A percentile compares a stretch with the other conserved stretches of the same genome.
Conservation (phyloP, 192 early-diverging fungal species). For the Podila verticillata region DNA sequence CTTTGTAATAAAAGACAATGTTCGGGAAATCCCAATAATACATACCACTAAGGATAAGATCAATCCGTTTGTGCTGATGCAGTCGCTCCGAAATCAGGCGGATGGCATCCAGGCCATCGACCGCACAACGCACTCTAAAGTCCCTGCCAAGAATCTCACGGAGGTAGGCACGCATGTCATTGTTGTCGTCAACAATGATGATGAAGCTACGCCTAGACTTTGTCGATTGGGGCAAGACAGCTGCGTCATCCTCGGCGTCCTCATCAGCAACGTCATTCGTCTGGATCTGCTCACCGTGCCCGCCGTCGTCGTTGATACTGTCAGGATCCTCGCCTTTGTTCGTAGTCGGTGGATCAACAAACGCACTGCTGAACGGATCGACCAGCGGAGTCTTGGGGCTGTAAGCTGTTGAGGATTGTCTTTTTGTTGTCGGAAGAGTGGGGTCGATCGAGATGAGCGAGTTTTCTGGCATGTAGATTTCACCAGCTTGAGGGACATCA, state of each 20-base stretch:
- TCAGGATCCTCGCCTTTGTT: background rate
- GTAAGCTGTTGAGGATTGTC: background rate
- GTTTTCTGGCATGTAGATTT: constrained; percentile 1
- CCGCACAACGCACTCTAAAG: constrained; percentile 44
- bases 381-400: constrained; percentile 8
- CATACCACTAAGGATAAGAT: constrained; percentile 53
- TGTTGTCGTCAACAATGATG: constrained; percentile 58
- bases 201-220: constrained; percentile 34
- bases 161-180: constrained; percentile 57
- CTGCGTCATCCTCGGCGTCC: background rate
- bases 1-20: constrained; percentile 6
- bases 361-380: background rate
- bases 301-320: constrained; percentile 12
- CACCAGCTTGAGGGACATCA: constrained; percentile 13
- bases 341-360: background rate
- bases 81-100: constrained; percentile 32
- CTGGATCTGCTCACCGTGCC: background rate
- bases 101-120: constrained; percentile 52
- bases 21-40: background rate
- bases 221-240: background rate
- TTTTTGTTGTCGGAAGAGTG: background rate
- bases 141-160: constrained; percentile 38
- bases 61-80: constrained; percentile 36
- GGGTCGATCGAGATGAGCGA: background rate
- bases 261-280: constrained; percentile 2